Evolutionary conservation across 305 asterid species (phyloP).

Genomic region (Fraxinus angustifolia): DNA sequence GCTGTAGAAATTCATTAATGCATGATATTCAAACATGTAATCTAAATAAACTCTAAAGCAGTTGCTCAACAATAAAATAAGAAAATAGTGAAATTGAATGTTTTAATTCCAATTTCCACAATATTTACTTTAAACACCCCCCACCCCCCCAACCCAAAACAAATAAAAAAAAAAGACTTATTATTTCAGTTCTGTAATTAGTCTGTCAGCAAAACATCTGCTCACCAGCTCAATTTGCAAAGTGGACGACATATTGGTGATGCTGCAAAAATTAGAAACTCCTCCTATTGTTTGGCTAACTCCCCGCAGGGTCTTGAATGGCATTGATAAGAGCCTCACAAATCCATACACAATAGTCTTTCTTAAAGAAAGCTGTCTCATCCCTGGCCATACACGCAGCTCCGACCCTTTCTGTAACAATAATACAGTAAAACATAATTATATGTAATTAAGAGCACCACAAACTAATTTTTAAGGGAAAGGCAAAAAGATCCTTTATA

Average conservation of each 20-base stretch:
- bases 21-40: neutral
- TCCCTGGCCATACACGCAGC: slow-evolving; percentile 85
- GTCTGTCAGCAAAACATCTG: slow-evolving; percentile 19
- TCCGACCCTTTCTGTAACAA: slow-evolving; percentile 57
- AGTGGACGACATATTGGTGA: slow-evolving; percentile 58
- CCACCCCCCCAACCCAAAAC: neutral
- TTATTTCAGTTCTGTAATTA: neutral
- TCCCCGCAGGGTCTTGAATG: slow-evolving; percentile 80
- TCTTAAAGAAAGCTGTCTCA: slow-evolving; percentile 76
- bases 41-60: neutral
- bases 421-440: neutral
- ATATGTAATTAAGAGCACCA: neutral
- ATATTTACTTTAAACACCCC: neutral
- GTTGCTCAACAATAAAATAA: neutral
- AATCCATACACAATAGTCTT: slow-evolving; percentile 74
- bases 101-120: neutral
- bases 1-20: neutral
- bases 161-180: neutral
- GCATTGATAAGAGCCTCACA: slow-evolving; percentile 74
- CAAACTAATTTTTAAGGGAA: neutral
- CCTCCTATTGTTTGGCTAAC: slow-evolving; percentile 68
- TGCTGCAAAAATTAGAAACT: slow-evolving; percentile 78
- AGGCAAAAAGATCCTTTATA: neutral
- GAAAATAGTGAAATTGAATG: neutral
- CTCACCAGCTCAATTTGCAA: slow-evolving; percentile 90